Percentiles rank a stretch among this genome's conserved stretches.
These are phyloP conservation scores for Globisporangium radiosum DNA, from an alignment of 352 stramenopile genomes.

Conservation along the genomic window DNA sequence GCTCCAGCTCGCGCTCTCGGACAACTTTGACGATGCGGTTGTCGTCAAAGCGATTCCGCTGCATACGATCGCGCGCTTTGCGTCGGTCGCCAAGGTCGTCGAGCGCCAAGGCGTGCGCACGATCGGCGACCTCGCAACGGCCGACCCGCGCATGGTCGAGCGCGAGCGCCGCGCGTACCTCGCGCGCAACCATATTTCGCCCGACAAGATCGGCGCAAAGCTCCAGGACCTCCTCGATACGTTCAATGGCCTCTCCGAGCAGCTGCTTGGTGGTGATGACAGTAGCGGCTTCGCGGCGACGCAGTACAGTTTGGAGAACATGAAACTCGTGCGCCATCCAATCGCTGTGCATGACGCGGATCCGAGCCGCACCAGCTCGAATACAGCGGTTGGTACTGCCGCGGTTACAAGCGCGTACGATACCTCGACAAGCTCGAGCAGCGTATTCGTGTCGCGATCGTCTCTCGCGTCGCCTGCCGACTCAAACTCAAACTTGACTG, in stretches of 20 bases:
- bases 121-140: constrained; percentile 52
- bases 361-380: not conserved
- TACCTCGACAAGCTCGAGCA: too few relatives aligned
- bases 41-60: constrained; percentile 75
- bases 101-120: constrained; percentile 41
- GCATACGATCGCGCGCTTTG: constrained; percentile 60
- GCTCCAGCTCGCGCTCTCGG: constrained; percentile 60
- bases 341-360: too few relatives aligned
- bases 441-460: not conserved
- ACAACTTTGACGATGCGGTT: constrained; percentile 68
- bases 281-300: constrained; percentile 11
- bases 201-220: constrained; percentile 49
- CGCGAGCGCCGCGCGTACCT: constrained; percentile 43
- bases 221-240: constrained; percentile 52
- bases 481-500: too few relatives aligned
- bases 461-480: not conserved
- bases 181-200: constrained; percentile 32
- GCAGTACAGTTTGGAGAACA: constrained; percentile 32
- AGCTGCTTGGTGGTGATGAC: constrained; percentile 20
- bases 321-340: constrained; percentile 15
- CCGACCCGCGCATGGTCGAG: constrained; percentile 52
- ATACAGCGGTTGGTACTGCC: not conserved
- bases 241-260: constrained; percentile 49
- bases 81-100: constrained; percentile 47
- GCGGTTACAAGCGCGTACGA: not conserved